Evolutionary conservation across 345 rosid genomes (phyloP).

Genomic region (Gossypium ekmanianum): DNA sequence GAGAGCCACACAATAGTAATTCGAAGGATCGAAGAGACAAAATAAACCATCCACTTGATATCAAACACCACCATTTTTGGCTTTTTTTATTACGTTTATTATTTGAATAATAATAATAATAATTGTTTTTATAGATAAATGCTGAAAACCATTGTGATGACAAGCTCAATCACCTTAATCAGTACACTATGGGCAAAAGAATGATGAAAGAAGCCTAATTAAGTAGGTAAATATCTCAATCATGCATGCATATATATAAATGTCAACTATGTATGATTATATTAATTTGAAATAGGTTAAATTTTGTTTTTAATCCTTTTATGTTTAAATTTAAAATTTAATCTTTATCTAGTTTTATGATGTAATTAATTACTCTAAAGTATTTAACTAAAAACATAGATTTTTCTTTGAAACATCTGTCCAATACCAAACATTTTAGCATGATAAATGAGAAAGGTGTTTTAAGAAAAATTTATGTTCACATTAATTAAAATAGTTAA

Average conservation of each 20-base stretch:
- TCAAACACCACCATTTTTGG: not conserved
- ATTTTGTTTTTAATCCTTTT: too few species aligned
- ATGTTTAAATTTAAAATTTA: too few species aligned
- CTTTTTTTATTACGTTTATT: not conserved
- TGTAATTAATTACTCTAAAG: too few species aligned
- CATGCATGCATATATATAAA: not conserved
- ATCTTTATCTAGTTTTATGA: too few species aligned
- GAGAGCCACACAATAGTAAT: not conserved
- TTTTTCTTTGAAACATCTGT: too few species aligned
- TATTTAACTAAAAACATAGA: too few species aligned
- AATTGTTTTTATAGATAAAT: not conserved
- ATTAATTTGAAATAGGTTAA: too few species aligned
- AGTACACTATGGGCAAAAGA: not conserved
- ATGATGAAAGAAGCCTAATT: not conserved
- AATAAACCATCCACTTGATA: conserved; percentile 4
- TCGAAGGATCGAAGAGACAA: conserved; percentile 5
- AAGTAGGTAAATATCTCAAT: not conserved
- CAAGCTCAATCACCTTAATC: not conserved
- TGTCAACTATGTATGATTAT: not conserved
- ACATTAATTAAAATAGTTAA: too few species aligned
- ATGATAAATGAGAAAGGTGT: too few species aligned
- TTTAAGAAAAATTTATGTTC: too few species aligned
- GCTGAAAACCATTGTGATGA: not conserved
- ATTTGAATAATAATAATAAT: too few species aligned
- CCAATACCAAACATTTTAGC: too few species aligned